A percentile compares a stretch with the other conserved stretches of the same genome.
These are phyloP conservation scores for Lactarius hengduanensis DNA, from an alignment of 768 basidiomycete species.

Conservation along the genomic window DNA sequence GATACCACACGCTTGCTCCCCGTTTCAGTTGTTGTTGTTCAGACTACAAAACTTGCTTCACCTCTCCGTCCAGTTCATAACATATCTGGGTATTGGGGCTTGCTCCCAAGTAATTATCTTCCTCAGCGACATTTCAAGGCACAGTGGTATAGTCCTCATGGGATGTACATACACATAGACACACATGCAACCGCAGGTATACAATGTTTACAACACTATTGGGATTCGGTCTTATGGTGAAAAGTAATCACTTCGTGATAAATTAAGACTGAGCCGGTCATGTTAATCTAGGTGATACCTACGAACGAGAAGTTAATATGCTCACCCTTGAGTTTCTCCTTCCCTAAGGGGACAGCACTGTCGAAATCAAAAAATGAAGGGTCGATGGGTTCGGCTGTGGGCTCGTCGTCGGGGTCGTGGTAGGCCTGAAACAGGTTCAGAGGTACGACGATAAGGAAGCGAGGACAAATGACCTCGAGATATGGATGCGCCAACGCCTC, in stretches of 20 bases:
- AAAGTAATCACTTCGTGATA: conserved; percentile 24
- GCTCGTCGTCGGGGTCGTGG: conserved; percentile 89
- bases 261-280: conserved; percentile 23
- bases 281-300: neutral
- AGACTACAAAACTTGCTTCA: neutral
- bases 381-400: conserved; percentile 70
- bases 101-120: neutral
- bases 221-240: conserved; percentile 12
- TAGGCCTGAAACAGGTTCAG: conserved; percentile 54
- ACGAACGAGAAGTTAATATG: neutral
- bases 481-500: conserved; percentile 90
- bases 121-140: neutral
- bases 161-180: conserved; percentile 14
- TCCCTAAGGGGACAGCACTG: conserved; percentile 59
- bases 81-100: neutral
- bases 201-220: conserved; percentile 19
- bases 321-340: conserved; percentile 68
- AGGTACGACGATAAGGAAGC: neutral
- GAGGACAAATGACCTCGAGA: conserved; percentile 55
- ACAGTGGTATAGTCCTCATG: conserved; percentile 22
- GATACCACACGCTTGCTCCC: neutral
- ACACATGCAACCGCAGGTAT: conserved; percentile 9
- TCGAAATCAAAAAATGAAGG: conserved; percentile 85
- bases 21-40: neutral
- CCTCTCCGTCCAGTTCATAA: neutral